phyloP scores from a whole-genome alignment of 805 yeast genomes.

The Hanseniaspora taiwanica region DNA sequence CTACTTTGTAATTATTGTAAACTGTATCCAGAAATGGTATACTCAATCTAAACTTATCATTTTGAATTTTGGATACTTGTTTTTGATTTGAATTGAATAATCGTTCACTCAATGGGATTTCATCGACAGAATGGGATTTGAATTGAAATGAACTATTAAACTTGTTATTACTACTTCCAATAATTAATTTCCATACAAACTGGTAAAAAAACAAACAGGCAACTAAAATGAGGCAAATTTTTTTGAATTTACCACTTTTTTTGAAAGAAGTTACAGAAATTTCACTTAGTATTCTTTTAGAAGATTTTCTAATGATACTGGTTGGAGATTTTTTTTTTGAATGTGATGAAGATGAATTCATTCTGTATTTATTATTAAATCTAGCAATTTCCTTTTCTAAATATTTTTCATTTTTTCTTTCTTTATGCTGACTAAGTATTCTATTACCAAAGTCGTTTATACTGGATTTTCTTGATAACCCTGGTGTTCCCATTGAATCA shows the following conservation, averaged over 20 bases:
- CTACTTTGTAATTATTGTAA: slow-evolving; percentile 2
- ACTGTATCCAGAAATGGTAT: slow-evolving; percentile 6
- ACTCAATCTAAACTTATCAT: slow-evolving; percentile 3
- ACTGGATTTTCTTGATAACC: background rate
- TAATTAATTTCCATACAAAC: background rate
- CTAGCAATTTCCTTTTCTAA: slow-evolving; percentile 6
- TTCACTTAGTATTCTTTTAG: slow-evolving; percentile 4
- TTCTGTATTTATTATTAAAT: slow-evolving; percentile 6
- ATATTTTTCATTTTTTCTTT: slow-evolving; percentile 5
- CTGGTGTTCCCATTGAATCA: no score
- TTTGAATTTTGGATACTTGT: slow-evolving; percentile 5
- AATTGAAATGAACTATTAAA: slow-evolving; percentile 1
- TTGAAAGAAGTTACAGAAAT: slow-evolving; percentile 3
- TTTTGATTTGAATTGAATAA: background rate
- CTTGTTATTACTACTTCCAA: background rate
- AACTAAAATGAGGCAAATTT: background rate
- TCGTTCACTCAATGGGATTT: slow-evolving; percentile 1
- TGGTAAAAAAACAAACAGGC: background rate
- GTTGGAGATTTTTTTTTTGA: no score
- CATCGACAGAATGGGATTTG: slow-evolving; percentile 1
- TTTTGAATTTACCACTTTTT: slow-evolving; percentile 1
- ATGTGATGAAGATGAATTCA: slow-evolving; percentile 1
- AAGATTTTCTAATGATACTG: slow-evolving; percentile 4
- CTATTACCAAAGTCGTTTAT: background rate
- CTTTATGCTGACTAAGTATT: background rate